phyloP scores from a whole-genome alignment of 129 eudicot genomes.

The Cynara cardunculus region DNA sequence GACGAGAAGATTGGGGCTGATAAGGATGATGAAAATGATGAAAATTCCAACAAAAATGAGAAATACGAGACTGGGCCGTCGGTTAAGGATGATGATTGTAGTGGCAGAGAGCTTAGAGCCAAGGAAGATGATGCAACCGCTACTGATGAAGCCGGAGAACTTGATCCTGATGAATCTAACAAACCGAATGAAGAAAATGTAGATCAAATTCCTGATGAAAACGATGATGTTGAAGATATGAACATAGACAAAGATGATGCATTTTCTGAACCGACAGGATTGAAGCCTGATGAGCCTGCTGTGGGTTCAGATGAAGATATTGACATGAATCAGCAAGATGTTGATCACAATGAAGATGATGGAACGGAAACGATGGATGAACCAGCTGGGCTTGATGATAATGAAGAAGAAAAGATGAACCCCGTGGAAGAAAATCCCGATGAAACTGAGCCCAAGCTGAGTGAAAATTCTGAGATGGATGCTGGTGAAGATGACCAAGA shows the following conservation, averaged over 20 bases:
- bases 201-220: constrained; percentile 36
- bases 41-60: constrained; percentile 46
- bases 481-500: constrained; percentile 34
- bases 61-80: constrained; percentile 77
- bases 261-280: constrained; percentile 52
- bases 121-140: constrained; percentile 57
- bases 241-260: constrained; percentile 60
- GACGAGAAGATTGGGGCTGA: constrained; percentile 76
- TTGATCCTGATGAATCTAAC: constrained; percentile 37
- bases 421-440: constrained; percentile 34
- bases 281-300: constrained; percentile 53
- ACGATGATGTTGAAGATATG: constrained; percentile 45
- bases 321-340: constrained; percentile 53
- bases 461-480: constrained; percentile 38
- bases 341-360: constrained; percentile 51
- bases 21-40: constrained; percentile 49
- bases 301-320: constrained; percentile 45
- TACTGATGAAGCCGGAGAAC: constrained; percentile 42
- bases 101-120: constrained; percentile 74
- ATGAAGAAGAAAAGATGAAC: constrained; percentile 36
- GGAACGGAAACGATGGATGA: constrained; percentile 42
- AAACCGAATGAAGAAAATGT: constrained; percentile 48
- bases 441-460: constrained; percentile 33
- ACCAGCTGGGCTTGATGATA: constrained; percentile 21
- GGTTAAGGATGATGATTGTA: constrained; percentile 45